A percentile compares a stretch with the other conserved stretches of the same genome.
phyloP scores from a whole-genome alignment of 2,329 filamentous ascomycete genomes.

The Geosmithia flava region DNA sequence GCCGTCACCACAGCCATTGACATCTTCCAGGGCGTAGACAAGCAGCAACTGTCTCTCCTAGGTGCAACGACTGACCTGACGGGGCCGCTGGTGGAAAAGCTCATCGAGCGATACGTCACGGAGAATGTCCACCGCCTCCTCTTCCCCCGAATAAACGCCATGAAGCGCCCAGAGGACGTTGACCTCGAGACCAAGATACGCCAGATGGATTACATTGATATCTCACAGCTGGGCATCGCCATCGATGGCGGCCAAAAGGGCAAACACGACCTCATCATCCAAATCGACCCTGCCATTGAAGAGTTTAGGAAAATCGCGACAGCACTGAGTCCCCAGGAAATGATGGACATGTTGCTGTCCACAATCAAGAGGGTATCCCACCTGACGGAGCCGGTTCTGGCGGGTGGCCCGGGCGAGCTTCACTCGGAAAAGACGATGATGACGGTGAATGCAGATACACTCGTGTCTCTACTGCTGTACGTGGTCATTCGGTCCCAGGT shows the following conservation, averaged over 20 bases:
- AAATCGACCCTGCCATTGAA: constrained; percentile 68
- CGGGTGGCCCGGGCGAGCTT: constrained; percentile 21
- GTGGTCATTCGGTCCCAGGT: constrained; percentile 88
- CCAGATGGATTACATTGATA: constrained; percentile 87
- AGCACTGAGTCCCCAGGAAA: constrained; percentile 73
- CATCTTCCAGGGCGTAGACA: constrained; percentile 89
- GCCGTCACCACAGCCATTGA: constrained; percentile 91
- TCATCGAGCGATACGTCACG: constrained; percentile 89
- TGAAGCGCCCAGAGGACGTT: constrained; percentile 70
- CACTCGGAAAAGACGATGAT: constrained; percentile 41
- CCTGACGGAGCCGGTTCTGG: constrained; percentile 37
- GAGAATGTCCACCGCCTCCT: constrained; percentile 87
- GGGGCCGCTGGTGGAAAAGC: constrained; percentile 77
- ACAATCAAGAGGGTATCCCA: constrained; percentile 78
- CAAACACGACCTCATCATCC: constrained; percentile 69
- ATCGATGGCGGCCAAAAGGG: constrained; percentile 67
- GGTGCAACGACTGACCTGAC: constrained; percentile 91
- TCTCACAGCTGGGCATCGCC: constrained; percentile 83
- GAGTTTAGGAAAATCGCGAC: constrained; percentile 78
- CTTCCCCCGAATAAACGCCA: constrained; percentile 68
- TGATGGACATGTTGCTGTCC: constrained; percentile 68
- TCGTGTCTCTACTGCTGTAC: constrained; percentile 82
- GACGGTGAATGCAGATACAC: constrained; percentile 70
- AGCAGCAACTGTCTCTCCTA: constrained; percentile 82
- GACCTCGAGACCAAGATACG: constrained; percentile 83